Conservation (phyloP, 257 asterid genomes). For the Solanum medicagineum region DNA sequence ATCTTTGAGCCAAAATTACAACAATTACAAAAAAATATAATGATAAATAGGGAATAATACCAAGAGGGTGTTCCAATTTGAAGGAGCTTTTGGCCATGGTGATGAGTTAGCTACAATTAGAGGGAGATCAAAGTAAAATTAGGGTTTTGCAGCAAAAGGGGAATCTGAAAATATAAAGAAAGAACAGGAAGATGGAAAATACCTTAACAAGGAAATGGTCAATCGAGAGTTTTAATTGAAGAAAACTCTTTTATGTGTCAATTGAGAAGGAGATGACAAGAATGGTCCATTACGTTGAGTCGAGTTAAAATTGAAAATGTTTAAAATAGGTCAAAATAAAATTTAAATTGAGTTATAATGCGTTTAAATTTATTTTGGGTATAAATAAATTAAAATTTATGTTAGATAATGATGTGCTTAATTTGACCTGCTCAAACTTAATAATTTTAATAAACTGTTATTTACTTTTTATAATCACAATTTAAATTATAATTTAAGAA, state of each 20-base stretch:
- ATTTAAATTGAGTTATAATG: too few species aligned
- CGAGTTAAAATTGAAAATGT: too few species aligned
- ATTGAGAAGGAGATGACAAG: background rate
- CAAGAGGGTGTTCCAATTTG: slow-evolving; percentile 32
- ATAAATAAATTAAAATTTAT: too few species aligned
- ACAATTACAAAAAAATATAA: background rate
- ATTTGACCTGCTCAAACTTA: too few species aligned
- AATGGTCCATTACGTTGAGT: background rate
- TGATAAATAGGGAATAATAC: background rate
- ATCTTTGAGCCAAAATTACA: background rate
- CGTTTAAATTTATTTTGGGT: too few species aligned
- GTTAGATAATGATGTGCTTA: too few species aligned
- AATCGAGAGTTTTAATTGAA: background rate
- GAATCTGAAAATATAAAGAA: background rate
- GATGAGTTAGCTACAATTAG: background rate
- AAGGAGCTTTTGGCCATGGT: slow-evolving; percentile 30
- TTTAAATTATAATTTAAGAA: too few species aligned
- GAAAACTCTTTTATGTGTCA: background rate
- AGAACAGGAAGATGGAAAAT: background rate
- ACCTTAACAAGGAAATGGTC: background rate
- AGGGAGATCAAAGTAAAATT: background rate
- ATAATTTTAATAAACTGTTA: too few species aligned
- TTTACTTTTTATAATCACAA: too few species aligned
- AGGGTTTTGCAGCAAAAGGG: background rate
- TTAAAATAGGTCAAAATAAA: too few species aligned